These are phyloP conservation scores for Conoideocrella luteorostrata DNA, from an alignment of 2,329 filamentous ascomycete species.

Conservation along the genomic window DNA sequence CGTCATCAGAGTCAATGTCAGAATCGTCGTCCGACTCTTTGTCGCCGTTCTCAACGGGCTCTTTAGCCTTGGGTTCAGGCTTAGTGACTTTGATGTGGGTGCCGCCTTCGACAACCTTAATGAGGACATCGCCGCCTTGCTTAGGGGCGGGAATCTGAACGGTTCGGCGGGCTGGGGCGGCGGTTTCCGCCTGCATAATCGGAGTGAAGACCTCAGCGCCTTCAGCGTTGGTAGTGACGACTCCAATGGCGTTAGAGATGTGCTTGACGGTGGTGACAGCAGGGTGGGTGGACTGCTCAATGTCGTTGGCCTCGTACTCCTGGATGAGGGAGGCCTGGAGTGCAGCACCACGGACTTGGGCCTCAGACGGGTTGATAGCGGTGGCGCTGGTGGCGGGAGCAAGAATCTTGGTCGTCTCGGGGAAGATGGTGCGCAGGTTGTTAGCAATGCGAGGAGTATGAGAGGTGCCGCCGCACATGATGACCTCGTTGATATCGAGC, in stretches of 20 bases:
- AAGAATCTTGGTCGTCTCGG: slow-evolving; percentile 68
- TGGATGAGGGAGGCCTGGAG: slow-evolving; percentile 92
- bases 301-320: slow-evolving; percentile 89
- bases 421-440: slow-evolving; percentile 75
- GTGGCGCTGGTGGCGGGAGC: slow-evolving; percentile 72
- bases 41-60: slow-evolving; percentile 55
- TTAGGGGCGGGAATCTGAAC: slow-evolving; percentile 71
- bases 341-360: slow-evolving; percentile 81
- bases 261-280: slow-evolving; percentile 93
- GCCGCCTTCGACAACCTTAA: slow-evolving; percentile 82
- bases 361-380: slow-evolving; percentile 90
- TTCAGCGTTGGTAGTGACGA: slow-evolving; percentile 58
- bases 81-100: slow-evolving; percentile 92
- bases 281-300: slow-evolving; percentile 92
- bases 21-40: slow-evolving; percentile 60
- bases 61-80: slow-evolving; percentile 72
- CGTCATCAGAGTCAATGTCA: slow-evolving; percentile 62
- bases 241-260: slow-evolving; percentile 80
- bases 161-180: slow-evolving; percentile 80
- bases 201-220: slow-evolving; percentile 68
- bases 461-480: slow-evolving; percentile 84
- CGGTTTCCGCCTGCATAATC: slow-evolving; percentile 79
- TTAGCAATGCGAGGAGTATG: slow-evolving; percentile 90
- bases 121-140: slow-evolving; percentile 77
- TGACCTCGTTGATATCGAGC: slow-evolving; percentile 89